Percentiles rank a stretch among this genome's conserved stretches.
phyloP scores from a whole-genome alignment of 495 filamentous ascomycete species.

The Cercophora scortea region DNA sequence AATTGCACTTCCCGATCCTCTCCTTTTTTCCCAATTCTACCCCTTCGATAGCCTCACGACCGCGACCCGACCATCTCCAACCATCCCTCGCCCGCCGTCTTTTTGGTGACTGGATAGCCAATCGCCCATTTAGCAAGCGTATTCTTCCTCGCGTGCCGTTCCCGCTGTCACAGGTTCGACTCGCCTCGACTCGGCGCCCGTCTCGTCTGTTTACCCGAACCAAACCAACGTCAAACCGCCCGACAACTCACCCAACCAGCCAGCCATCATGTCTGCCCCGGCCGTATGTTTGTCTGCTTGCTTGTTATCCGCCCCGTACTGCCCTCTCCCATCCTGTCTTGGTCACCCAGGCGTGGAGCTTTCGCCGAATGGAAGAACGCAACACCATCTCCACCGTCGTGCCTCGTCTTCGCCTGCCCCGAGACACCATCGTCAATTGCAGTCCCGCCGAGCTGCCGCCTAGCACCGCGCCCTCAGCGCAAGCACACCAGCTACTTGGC shows the following conservation, averaged over 20 bases:
- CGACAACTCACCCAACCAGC: slow-evolving; percentile 7
- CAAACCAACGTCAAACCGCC: slow-evolving; percentile 2
- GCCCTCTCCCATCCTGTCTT: neutral
- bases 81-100: slow-evolving; percentile 3
- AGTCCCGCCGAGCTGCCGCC: neutral
- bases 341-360: neutral
- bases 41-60: slow-evolving; percentile 13
- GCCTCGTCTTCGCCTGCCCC: too few relatives aligned
- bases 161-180: slow-evolving; percentile 2
- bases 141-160: slow-evolving; percentile 9
- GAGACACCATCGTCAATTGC: slow-evolving; percentile 7
- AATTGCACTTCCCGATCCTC: slow-evolving; percentile 31
- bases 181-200: neutral
- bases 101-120: slow-evolving; percentile 22
- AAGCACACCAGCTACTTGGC: slow-evolving; percentile 1
- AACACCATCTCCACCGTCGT: neutral
- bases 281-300: slow-evolving; percentile 24
- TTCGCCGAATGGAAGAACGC: neutral
- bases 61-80: slow-evolving; percentile 3
- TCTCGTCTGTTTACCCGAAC: slow-evolving; percentile 1
- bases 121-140: slow-evolving; percentile 11
- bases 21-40: slow-evolving; percentile 24
- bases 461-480: too few relatives aligned
- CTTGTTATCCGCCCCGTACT: neutral
- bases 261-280: slow-evolving; percentile 27